phyloP scores from a whole-genome alignment of 257 asterid species.

The Solanum pimpinellifolium region DNA sequence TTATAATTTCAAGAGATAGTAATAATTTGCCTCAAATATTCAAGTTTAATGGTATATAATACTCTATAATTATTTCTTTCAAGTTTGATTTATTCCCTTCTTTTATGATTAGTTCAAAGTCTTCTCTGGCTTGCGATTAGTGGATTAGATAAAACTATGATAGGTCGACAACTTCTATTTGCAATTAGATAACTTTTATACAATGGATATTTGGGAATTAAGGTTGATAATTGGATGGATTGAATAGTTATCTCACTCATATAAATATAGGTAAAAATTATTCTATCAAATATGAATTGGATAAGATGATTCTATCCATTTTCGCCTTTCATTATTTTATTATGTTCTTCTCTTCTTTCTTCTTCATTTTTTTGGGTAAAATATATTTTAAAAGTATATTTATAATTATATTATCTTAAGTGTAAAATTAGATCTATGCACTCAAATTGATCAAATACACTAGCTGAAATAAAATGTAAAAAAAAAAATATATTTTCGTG shows the following conservation, averaged over 20 bases:
- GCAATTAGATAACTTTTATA: background rate
- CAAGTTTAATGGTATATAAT: background rate
- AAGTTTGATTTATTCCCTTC: background rate
- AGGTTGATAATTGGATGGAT: background rate
- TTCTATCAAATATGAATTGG: background rate
- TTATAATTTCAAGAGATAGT: background rate
- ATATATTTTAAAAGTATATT: background rate
- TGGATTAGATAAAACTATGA: background rate
- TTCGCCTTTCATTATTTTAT: background rate
- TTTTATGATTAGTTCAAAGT: background rate
- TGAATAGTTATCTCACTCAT: background rate
- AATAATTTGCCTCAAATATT: background rate
- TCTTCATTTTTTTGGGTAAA: background rate
- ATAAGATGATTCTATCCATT: background rate
- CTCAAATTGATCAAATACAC: background rate
- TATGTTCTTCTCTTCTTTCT: background rate
- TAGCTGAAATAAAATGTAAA: background rate
- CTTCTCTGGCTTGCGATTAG: background rate
- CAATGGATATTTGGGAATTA: too few relatives aligned
- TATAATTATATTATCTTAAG: too few relatives aligned
- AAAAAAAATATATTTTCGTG: background rate
- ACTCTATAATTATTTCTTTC: background rate
- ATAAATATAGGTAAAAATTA: background rate
- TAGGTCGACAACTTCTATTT: background rate
- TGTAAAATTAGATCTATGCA: too few relatives aligned